A percentile compares a stretch with the other conserved stretches of the same genome.
Evolutionary conservation across 768 basidiomycete genomes (phyloP).

Genomic region (Xanthoconium stramineum): DNA sequence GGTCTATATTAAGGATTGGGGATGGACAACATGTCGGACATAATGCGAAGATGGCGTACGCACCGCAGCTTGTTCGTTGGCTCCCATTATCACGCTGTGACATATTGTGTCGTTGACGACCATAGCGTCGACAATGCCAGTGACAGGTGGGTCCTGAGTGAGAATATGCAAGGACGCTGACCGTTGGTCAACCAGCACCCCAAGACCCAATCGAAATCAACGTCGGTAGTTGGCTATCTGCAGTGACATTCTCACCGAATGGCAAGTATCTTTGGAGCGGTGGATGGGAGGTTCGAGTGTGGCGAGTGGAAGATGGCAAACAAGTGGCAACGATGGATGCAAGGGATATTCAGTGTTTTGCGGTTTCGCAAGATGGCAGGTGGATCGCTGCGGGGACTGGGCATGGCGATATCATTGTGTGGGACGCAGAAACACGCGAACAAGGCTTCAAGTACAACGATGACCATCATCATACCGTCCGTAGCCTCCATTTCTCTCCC

Average conservation of each 20-base stretch:
- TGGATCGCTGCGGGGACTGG: background rate
- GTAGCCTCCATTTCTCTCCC: background rate
- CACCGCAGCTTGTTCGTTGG: no score
- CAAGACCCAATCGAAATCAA: background rate
- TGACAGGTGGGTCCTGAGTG: no score
- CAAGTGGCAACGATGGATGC: background rate
- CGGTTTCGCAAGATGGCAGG: background rate
- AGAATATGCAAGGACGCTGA: no score
- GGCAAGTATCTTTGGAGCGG: background rate
- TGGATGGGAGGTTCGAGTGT: background rate
- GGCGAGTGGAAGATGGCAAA: background rate
- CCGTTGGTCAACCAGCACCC: no score
- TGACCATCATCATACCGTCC: background rate
- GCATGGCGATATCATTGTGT: background rate
- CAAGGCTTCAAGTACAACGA: background rate
- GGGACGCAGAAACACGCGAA: background rate
- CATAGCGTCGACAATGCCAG: no score
- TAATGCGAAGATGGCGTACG: no score
- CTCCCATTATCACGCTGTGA: no score
- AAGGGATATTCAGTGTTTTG: background rate
- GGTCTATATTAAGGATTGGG: no score
- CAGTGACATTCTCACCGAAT: background rate
- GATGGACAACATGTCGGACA: no score
- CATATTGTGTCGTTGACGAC: no score
- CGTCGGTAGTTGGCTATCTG: background rate